Evolutionary conservation across 768 basidiomycete species (phyloP), one percentile per base, ranked within the genome.

Genomic region (Paxillus rubicundulus): DNA sequence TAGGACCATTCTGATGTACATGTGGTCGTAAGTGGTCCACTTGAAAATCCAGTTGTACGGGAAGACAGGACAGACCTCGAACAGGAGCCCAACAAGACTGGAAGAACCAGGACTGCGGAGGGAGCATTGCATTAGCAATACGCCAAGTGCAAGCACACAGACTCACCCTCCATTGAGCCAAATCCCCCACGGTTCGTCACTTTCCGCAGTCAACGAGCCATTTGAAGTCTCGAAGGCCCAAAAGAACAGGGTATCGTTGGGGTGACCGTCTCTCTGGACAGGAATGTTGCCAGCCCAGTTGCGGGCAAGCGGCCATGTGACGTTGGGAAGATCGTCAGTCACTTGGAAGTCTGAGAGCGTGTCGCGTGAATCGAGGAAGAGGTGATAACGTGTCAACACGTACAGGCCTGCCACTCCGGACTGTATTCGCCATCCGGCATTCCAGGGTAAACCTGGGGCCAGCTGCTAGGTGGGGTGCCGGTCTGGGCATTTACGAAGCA

Each of bases 121-220:
- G 30, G 8, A 0, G 17, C 5, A 3, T 45, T n/a, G 43, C 20
- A 32, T 60, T 12, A 51, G 43, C 8, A 20, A 9, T 21, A 20
- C 24, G n/a, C 2, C 18, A 28, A 7, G 28, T 16, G 17, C 18
- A 34, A 30, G 21, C 10, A 16, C 12, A 50, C 28, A 5, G 14
- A 44, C 80, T 44, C 58, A 84, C 82, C 85, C 86, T 69, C 86
- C 87, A 54, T 87, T 86, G 21, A 88, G 64, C 85, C 85, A 89
- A 38, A 89, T 82, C 3, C 79, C 78, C 87, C 87, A 87, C 2
- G 87, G 86, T 17, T 82, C 72, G 13, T 68, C 54, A n/a, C 64
- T 62, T 24, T 41, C 5, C 50, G 62, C 67, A 9, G 81, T 86
- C 45, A 88, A 69, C 2, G 86, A 86, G 5, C 81, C 83, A 16